Base-by-base conservation (phyloP, 306 rosid species). In the Trichosanthes truncata region DNA sequence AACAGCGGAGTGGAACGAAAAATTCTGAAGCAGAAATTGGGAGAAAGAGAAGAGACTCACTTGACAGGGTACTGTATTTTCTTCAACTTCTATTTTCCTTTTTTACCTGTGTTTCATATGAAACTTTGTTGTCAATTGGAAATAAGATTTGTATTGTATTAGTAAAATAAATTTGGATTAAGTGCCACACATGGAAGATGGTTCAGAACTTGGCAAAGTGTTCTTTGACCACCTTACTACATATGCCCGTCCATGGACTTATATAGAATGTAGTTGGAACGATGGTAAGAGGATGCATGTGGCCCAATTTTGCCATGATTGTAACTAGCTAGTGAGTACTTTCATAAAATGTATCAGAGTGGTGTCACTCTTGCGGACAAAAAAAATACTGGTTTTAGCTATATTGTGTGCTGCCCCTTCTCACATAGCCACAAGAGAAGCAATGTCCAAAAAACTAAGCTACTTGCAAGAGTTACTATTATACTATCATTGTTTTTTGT, bases 11-110 rank as follows among this genome's bases (percentile, higher is more conserved):
- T 85, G 86, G 84, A 56, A 21, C 80, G 76, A 92, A 89, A 83
- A 86, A 83, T 80, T 83, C 80, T 78, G 97, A 91, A 81, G 86
- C 88, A 62, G 97, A 91, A 85, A 89, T 83, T 23, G 87, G 92
- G 26, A 89, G 97, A 89, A 91, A 97, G 88, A 95, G 97, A 78
- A 91, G 98, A 90, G 98, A 91, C 80, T 92, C 97, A 57, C 92
- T 95, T 81, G 97, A 95, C 84, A 90, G 80, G 93, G 97, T 94
- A 94, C 81, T 74, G 80, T 74, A 80, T 69, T 84, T 71, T 51
- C 79, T 67, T 60, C 23, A 23, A 81, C 68, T 15, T 29, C 36
- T 69, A 59, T 78, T 81, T 55, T 48, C 31, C 25, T 53, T 61
- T 49, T 46, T 29, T 3, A 78, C 23, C 17, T 26, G 12, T 78